Conservation (phyloP, 1,284 basidiomycete genomes). For the Fomes fomentarius region DNA sequence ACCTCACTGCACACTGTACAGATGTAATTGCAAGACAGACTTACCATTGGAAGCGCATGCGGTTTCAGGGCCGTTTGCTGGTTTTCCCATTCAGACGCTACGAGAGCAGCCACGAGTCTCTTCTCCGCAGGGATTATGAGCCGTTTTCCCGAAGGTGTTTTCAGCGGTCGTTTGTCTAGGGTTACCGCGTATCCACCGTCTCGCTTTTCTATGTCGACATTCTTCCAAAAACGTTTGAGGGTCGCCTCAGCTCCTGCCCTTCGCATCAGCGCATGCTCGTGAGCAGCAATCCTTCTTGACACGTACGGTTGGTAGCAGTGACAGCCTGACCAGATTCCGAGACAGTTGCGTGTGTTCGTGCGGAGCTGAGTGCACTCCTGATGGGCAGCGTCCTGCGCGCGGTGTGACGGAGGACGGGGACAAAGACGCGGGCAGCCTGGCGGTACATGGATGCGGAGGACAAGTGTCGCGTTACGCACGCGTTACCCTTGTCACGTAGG, state of each 20-base stretch:
- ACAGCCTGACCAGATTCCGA: conserved; percentile 28
- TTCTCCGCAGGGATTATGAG: conserved; percentile 77
- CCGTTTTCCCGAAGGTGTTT: conserved; percentile 83
- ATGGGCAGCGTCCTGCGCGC: conserved; percentile 9
- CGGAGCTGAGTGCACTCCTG: neutral
- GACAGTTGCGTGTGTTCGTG: conserved; percentile 24
- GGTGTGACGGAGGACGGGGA: conserved; percentile 11
- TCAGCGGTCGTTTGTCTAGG: conserved; percentile 85
- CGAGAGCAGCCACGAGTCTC: conserved; percentile 77
- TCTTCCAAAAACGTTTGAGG: conserved; percentile 90
- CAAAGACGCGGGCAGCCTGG: conserved; percentile 17
- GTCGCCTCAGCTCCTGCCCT: conserved; percentile 82
- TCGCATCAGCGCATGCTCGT: conserved; percentile 4
- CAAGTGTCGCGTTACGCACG: neutral
- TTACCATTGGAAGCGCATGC: conserved; percentile 89
- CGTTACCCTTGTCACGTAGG: neutral
- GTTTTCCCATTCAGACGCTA: conserved; percentile 96
- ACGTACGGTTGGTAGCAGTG: conserved; percentile 38
- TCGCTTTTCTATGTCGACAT: conserved; percentile 70
- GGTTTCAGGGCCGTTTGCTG: conserved; percentile 88
- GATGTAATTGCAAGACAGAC: conserved; percentile 32
- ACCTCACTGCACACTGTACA: too few relatives aligned
- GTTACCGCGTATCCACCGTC: conserved; percentile 68
- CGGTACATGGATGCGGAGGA: conserved; percentile 18
- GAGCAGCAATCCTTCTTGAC: neutral